A percentile compares a stretch with the other conserved stretches of the same genome.
phyloP scores from a whole-genome alignment of 1,284 basidiomycete species.

The Papiliotrema nemorosa region DNA sequence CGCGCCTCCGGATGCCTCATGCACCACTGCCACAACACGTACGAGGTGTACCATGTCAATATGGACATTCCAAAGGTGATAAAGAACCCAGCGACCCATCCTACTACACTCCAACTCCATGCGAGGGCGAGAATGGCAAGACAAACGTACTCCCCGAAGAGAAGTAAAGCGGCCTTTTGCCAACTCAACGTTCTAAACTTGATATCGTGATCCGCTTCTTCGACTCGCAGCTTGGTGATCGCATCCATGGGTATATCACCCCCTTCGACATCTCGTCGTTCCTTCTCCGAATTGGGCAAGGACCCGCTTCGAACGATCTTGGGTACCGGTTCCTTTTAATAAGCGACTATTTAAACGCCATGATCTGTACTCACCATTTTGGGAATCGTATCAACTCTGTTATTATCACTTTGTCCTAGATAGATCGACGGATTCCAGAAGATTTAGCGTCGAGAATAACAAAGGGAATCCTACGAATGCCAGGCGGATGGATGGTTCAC shows the following conservation, averaged over 20 bases:
- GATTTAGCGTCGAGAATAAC: too few relatives aligned
- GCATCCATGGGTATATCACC: slow-evolving; percentile 15
- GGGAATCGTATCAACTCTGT: too few relatives aligned
- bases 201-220: slow-evolving; percentile 40
- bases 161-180: slow-evolving; percentile 43
- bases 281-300: not conserved
- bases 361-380: too few relatives aligned
- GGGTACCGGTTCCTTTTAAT: too few relatives aligned
- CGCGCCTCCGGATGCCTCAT: slow-evolving; percentile 59
- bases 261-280: not conserved
- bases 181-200: slow-evolving; percentile 40
- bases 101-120: slow-evolving; percentile 40
- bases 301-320: not conserved
- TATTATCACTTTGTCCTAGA: too few relatives aligned
- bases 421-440: too few relatives aligned
- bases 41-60: slow-evolving; percentile 41
- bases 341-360: too few relatives aligned
- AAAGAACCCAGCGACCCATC: slow-evolving; percentile 50
- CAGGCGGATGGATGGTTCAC: too few relatives aligned
- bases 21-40: slow-evolving; percentile 54
- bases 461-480: too few relatives aligned
- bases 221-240: slow-evolving; percentile 29
- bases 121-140: slow-evolving; percentile 46
- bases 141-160: slow-evolving; percentile 48
- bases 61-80: slow-evolving; percentile 59